Base-by-base conservation (phyloP, 768 basidiomycete genomes). In the Sarcomyxa edulis region DNA sequence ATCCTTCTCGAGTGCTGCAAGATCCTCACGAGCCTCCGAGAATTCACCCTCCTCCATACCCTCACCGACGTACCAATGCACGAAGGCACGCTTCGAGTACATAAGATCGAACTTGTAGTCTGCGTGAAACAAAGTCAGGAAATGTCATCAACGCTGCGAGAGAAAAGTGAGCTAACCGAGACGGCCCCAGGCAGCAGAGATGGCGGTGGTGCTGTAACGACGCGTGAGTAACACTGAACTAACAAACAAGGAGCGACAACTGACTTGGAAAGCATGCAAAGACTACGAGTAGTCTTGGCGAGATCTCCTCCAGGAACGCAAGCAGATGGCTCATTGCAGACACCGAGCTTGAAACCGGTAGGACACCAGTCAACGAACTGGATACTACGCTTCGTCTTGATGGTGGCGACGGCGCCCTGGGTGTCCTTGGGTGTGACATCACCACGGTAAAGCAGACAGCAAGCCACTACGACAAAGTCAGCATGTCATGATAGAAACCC, bases 21-120 rank as follows among this genome's bases (percentile, higher is more conserved):
- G 83, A 61, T 99, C 95, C 68, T 99, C 96, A 44, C 95, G 86
- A 14, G 95, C 95, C 70, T 97, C 95, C 14, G 91, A 94, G 71
- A 98, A 97, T 69, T 99, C 95, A 60, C 95, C 95, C 76, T 98
- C 95, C 60, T 97, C 95, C 95, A 98, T 97, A 72, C 95, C 95
- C 68, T 98, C 94, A 58, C 94, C 94, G 46, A 96, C 94, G 55
- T 94, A 95, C 92, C 91, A 87, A 61, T 88, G 84, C 18, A 87
- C 84, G 48, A 90, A 90, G 33, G 89, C 89, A 61, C 88, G 87
- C 63, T 90, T 96, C 45, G 93, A 94, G 73, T 95, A 98, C 64
- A 98, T 81, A 51, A 98, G 78, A 59, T 98, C 95, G 63, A 98
- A 98, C 65, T 98, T 98, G 73, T 95, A 84, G 66, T 98, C 95